Evolutionary conservation across 139 green algal species (phyloP).

Genomic region (Tetraselmis chui): DNA sequence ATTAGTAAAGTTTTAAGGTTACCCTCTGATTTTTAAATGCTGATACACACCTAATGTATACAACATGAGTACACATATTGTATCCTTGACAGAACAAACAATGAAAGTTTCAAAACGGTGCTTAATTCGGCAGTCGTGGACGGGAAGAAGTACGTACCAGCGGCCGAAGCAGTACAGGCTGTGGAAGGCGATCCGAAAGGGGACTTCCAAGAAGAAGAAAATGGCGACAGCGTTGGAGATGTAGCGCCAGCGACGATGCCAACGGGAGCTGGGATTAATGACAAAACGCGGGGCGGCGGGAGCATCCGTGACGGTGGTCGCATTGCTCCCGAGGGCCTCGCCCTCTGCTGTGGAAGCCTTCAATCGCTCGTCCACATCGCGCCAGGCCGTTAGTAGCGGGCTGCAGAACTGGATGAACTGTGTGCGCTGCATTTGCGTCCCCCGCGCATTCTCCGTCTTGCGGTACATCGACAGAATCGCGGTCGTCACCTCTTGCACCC

Average conservation of each 20-base stretch:
- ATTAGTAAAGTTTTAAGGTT: too few species aligned
- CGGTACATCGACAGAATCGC: not conserved
- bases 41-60: too few species aligned
- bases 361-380: not conserved
- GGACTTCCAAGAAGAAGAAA: not conserved
- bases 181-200: not conserved
- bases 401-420: not conserved
- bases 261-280: not conserved
- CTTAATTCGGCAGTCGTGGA: too few species aligned
- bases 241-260: not conserved
- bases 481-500: not conserved
- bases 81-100: too few species aligned
- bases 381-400: not conserved
- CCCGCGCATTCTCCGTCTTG: not conserved
- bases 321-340: not conserved
- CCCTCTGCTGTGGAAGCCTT: not conserved
- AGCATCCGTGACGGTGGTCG: too few species aligned
- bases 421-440: not conserved
- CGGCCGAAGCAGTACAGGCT: not conserved
- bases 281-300: too few species aligned
- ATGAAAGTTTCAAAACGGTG: too few species aligned
- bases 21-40: too few species aligned
- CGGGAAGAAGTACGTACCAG: not conserved
- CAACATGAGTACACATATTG: too few species aligned
- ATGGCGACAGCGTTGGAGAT: not conserved